Evolutionary conservation across 2,329 filamentous ascomycete species (phyloP).

Genomic region (Diaporthe vaccinii): DNA sequence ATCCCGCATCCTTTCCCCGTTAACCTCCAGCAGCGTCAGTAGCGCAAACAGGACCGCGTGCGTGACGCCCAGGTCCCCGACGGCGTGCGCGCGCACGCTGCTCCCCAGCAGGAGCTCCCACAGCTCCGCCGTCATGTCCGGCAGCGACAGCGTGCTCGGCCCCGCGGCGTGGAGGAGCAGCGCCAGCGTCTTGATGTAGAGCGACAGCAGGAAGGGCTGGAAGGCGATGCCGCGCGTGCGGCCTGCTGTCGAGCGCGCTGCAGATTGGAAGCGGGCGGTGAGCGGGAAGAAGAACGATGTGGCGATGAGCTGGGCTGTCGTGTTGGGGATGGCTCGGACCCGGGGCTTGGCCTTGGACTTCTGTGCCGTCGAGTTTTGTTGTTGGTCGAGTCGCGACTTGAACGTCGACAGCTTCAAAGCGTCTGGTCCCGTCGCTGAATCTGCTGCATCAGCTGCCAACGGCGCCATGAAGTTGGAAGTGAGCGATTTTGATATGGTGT

Average conservation of each 20-base stretch:
- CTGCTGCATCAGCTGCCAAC: conserved; percentile 84
- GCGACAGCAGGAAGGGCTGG: conserved; percentile 80
- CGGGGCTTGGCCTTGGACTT: conserved; percentile 51
- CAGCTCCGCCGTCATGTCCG: conserved; percentile 85
- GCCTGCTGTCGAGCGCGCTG: conserved; percentile 57
- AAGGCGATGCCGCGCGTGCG: conserved; percentile 73
- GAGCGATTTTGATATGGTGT: conserved; percentile 76
- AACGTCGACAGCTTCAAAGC: conserved; percentile 92
- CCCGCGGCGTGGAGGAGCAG: conserved; percentile 87
- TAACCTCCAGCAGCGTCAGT: conserved; percentile 85
- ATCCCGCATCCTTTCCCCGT: conserved; percentile 77
- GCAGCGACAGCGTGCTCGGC: conserved; percentile 80
- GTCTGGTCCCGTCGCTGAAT: conserved; percentile 83
- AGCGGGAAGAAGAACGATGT: conserved; percentile 89
- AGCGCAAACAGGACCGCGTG: conserved; percentile 84
- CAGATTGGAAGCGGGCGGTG: conserved; percentile 82
- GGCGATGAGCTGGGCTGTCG: conserved; percentile 81
- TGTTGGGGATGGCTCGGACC: conserved; percentile 76
- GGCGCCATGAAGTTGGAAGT: conserved; percentile 83
- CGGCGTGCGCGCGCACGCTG: conserved; percentile 70
- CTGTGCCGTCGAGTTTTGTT: conserved; percentile 59
- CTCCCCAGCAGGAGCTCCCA: conserved; percentile 81
- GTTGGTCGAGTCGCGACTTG: conserved; percentile 79
- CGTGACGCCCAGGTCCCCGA: conserved; percentile 75
- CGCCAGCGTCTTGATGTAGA: conserved; percentile 88